phyloP scores from a whole-genome alignment of 495 filamentous ascomycete species.

The Penicillium soppii region DNA sequence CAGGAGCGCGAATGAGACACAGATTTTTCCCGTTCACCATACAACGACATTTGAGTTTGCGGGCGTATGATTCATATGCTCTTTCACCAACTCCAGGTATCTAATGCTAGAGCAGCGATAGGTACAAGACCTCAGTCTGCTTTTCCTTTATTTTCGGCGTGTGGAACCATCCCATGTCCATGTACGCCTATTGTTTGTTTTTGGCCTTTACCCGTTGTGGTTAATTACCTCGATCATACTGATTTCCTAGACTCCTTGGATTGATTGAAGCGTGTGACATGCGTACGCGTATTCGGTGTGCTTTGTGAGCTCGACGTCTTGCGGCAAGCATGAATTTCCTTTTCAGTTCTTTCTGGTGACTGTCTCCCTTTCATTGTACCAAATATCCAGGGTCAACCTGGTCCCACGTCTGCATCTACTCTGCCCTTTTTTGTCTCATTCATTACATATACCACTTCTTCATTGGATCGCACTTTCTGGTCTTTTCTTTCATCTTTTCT shows the following conservation, averaged over 20 bases:
- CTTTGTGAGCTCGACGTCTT: not conserved
- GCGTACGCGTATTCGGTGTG: not conserved
- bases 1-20: slow-evolving; percentile 22
- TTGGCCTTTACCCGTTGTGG: not conserved
- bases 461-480: not conserved
- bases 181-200: slow-evolving; percentile 6
- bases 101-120: slow-evolving; percentile 4
- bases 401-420: slow-evolving; percentile 2
- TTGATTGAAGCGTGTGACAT: not conserved
- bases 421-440: not conserved
- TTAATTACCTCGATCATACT: not conserved
- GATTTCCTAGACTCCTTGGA: not conserved
- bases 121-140: not conserved
- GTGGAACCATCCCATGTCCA: not conserved
- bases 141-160: not conserved
- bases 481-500: not conserved
- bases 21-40: slow-evolving; percentile 4
- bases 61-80: slow-evolving; percentile 1
- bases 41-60: not conserved
- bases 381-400: not conserved
- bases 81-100: not conserved
- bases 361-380: slow-evolving; percentile 2
- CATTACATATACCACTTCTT: slow-evolving; percentile 6
- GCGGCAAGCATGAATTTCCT: not conserved
- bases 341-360: not conserved